These are phyloP conservation scores for Pogostemon cablin DNA, from an alignment of 257 asterid species.

Conservation along the genomic window DNA sequence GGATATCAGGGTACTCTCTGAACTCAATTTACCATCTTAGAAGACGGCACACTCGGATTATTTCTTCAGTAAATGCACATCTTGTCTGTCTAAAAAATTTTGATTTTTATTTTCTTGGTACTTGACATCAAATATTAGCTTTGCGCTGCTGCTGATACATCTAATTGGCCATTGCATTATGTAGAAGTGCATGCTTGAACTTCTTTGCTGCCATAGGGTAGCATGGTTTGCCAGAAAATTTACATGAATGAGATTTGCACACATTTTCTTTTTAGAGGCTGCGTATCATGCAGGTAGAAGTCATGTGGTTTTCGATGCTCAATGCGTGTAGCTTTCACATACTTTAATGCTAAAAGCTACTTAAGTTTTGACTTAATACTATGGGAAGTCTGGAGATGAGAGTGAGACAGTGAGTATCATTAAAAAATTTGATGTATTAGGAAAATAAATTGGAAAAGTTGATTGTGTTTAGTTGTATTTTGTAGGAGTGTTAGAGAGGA, in stretches of 20 bases:
- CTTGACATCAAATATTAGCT: constrained; percentile 15
- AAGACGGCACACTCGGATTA: constrained; percentile 10
- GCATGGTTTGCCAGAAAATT: constrained; percentile 5
- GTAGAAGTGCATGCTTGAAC: constrained; percentile 15
- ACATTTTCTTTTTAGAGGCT: no score
- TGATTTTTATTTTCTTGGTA: constrained; percentile 9
- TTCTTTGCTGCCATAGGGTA: constrained; percentile 5
- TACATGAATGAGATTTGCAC: not conserved
- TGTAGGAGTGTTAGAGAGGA: not conserved
- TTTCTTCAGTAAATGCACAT: not conserved
- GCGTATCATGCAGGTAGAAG: no score
- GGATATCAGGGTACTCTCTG: constrained; percentile 63
- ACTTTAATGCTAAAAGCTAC: no score
- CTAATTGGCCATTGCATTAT: not conserved
- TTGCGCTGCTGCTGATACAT: constrained; percentile 13
- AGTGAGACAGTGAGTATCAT: not conserved
- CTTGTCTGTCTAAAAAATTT: not conserved
- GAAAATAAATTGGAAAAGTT: not conserved
- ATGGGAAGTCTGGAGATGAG: constrained; percentile 1
- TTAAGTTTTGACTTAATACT: not conserved
- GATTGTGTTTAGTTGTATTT: not conserved
- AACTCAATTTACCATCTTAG: constrained; percentile 26
- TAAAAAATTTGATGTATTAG: not conserved
- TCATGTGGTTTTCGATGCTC: no score
- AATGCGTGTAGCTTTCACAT: no score